phyloP scores from a whole-genome alignment of 139 green algal genomes.

The Chlorella vulgaris region DNA sequence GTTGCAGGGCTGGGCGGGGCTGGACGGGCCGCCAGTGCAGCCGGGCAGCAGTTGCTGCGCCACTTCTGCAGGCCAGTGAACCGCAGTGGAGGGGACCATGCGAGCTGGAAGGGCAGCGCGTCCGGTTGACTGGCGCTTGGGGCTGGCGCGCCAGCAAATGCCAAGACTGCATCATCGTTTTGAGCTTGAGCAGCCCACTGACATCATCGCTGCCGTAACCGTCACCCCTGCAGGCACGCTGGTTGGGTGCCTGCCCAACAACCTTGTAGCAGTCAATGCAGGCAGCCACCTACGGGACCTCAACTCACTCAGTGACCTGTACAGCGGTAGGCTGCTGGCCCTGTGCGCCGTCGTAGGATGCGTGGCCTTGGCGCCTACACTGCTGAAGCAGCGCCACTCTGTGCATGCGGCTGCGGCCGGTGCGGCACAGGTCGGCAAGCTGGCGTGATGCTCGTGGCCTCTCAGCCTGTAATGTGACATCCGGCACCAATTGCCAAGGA shows the following conservation, averaged over 20 bases:
- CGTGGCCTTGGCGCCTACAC: neutral
- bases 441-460: neutral
- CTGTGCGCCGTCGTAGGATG: neutral
- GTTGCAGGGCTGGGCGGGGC: too few relatives aligned
- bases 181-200: too few relatives aligned
- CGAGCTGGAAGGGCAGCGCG: too few relatives aligned
- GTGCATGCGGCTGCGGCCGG: neutral
- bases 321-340: slow-evolving; percentile 2
- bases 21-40: too few relatives aligned
- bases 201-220: too few relatives aligned
- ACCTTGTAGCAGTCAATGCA: slow-evolving; percentile 64
- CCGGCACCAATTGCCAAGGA: too few relatives aligned
- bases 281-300: slow-evolving; percentile 58
- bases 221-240: slow-evolving; percentile 60
- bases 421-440: neutral
- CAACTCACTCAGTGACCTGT: slow-evolving; percentile 57
- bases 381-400: slow-evolving; percentile 10
- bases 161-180: too few relatives aligned
- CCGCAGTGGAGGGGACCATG: neutral
- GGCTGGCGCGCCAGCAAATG: neutral
- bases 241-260: slow-evolving; percentile 74
- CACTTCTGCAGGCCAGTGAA: neutral
- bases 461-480: too few relatives aligned
- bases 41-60: neutral
- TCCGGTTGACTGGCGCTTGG: neutral